Percentiles rank a stretch among this genome's conserved stretches.
Conservation (phyloP, 352 stramenopile genomes). For the Globisporangium emineosum region DNA sequence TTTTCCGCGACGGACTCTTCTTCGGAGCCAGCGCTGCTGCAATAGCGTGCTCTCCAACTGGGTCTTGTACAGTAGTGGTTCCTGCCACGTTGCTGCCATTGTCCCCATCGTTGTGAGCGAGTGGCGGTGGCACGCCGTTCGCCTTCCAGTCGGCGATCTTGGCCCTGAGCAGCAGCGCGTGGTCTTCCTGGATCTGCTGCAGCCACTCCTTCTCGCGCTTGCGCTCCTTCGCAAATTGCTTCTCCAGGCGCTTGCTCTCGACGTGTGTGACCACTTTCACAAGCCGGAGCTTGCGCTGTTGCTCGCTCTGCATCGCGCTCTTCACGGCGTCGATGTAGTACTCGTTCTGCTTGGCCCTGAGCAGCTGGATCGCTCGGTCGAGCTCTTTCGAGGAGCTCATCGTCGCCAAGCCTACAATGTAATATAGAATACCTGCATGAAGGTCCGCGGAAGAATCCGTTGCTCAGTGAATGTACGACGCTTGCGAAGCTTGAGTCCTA, state of each 20-base stretch:
- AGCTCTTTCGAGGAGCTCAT: constrained; percentile 7
- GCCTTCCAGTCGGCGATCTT: constrained; percentile 58
- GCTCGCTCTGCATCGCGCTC: constrained; percentile 47
- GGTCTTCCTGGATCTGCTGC: constrained; percentile 60
- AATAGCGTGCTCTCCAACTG: not conserved
- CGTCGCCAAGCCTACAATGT: not conserved
- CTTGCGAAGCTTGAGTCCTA: no score
- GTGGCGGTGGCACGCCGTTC: constrained; percentile 18
- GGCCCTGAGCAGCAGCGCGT: constrained; percentile 40
- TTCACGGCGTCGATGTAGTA: constrained; percentile 61
- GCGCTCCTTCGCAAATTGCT: constrained; percentile 50
- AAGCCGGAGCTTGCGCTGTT: constrained; percentile 43
- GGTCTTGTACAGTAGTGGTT: not conserved
- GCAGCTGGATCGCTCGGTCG: constrained; percentile 9
- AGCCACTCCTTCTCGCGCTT: constrained; percentile 44
- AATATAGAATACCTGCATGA: not conserved
- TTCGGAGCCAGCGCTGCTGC: constrained; percentile 7
- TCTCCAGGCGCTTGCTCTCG: constrained; percentile 46
- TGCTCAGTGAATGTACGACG: not conserved
- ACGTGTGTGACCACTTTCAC: constrained; percentile 32
- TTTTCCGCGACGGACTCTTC: constrained; percentile 25
- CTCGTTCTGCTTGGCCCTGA: constrained; percentile 12
- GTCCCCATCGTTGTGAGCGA: not conserved
- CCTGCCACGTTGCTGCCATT: not conserved
- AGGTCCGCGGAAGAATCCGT: not conserved